Conservation (phyloP, 1,139 yeast species). For the Kodamaea arcana region DNA sequence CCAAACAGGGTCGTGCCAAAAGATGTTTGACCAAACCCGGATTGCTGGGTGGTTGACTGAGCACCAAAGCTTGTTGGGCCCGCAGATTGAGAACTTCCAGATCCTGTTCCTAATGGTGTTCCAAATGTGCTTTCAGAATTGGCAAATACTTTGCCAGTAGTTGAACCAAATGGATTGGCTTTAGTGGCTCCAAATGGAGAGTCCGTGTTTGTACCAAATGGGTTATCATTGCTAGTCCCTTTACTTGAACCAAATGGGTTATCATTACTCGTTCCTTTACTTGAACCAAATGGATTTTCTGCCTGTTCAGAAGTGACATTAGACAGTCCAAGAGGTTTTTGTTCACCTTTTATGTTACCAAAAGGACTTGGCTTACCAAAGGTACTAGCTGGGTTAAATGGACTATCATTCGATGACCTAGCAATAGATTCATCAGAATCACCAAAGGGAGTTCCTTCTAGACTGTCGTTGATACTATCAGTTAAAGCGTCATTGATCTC, state of each 20-base stretch:
- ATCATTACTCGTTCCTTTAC: neutral
- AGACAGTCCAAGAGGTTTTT: too few species aligned
- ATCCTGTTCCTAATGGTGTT: slow-evolving; percentile 1
- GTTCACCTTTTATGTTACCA: too few species aligned
- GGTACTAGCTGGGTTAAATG: too few species aligned
- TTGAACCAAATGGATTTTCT: neutral
- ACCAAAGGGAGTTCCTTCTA: too few species aligned
- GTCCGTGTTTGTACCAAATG: neutral
- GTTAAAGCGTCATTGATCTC: too few species aligned
- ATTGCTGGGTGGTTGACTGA: neutral
- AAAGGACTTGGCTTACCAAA: neutral
- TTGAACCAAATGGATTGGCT: neutral
- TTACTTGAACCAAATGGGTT: slow-evolving; percentile 1
- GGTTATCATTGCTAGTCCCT: neutral
- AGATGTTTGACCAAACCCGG: too few species aligned
- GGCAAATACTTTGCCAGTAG: neutral
- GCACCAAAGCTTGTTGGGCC: neutral
- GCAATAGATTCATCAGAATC: too few species aligned
- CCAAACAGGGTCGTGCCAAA: slow-evolving; percentile 14
- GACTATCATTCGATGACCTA: too few species aligned
- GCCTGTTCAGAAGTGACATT: too few species aligned
- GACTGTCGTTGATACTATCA: too few species aligned
- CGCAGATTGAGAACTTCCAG: slow-evolving; percentile 9
- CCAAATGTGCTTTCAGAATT: neutral
- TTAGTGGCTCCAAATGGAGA: slow-evolving; percentile 1